These are phyloP conservation scores for Ganoderma multipileum DNA, from an alignment of 1,284 basidiomycete genomes.

Conservation along the genomic window DNA sequence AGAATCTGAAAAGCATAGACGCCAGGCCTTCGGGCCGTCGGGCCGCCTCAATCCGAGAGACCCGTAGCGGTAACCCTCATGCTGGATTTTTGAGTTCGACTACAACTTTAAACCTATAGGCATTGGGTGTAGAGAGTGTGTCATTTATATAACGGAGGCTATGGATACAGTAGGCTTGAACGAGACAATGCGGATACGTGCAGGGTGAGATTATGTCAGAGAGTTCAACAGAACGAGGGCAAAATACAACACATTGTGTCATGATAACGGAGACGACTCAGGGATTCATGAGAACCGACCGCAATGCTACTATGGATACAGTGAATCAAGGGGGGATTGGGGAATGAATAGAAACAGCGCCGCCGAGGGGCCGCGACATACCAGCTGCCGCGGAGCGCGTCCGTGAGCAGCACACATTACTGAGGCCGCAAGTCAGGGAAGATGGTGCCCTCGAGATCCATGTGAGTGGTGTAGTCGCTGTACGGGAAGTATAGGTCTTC, in stretches of 20 bases:
- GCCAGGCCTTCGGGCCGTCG: not conserved
- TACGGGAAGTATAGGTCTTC: conserved; percentile 3
- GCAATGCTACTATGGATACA: not conserved
- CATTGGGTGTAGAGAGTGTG: not conserved
- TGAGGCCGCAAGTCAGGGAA: conserved; percentile 3
- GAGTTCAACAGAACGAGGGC: not conserved
- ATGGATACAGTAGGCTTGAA: conserved; percentile 3
- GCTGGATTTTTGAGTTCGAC: not conserved
- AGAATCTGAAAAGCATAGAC: not conserved
- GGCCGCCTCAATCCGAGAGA: not conserved
- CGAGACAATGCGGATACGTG: not conserved
- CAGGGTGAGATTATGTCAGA: not conserved
- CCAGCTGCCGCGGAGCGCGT: not conserved
- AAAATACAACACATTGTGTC: not conserved
- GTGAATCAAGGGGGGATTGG: not conserved
- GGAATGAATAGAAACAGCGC: not conserved
- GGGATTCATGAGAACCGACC: not conserved
- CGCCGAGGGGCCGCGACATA: not conserved
- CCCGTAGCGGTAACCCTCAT: no score
- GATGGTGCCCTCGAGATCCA: conserved; percentile 2
- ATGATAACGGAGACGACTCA: not conserved
- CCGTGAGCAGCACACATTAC: not conserved
- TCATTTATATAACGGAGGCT: conserved; percentile 5
- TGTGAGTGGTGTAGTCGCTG: not conserved
- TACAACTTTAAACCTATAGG: no score